These are phyloP conservation scores for Babesia ovata DNA, from an alignment of 169 alveolate species.

Conservation along the genomic window DNA sequence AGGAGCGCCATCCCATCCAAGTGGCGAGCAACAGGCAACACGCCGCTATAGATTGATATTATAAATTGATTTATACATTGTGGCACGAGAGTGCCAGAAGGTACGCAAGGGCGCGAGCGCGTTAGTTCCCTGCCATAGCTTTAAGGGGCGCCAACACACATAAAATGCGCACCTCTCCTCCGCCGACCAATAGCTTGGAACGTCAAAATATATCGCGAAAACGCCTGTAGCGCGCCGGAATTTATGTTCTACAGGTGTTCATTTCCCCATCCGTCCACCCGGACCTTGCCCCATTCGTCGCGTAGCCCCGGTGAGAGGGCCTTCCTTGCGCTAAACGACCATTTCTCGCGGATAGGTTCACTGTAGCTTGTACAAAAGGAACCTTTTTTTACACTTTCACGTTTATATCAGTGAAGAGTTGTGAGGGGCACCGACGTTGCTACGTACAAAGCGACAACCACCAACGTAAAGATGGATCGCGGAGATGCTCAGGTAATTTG, in stretches of 20 bases:
- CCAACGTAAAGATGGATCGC: constrained; percentile 50
- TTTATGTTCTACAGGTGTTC: background rate
- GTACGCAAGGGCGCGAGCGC: no score
- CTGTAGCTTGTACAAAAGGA: no score
- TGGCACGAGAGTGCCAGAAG: no score
- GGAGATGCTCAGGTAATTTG: constrained; percentile 57
- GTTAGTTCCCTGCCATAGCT: no score
- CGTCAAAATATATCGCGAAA: no score
- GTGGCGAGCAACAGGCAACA: no score
- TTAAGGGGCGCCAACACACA: background rate
- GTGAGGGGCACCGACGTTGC: no score
- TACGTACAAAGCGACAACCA: no score
- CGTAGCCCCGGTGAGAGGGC: background rate
- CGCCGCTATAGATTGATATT: no score
- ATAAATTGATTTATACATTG: no score
- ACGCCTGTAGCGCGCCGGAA: background rate
- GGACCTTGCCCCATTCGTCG: constrained; percentile 26
- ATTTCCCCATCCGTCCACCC: constrained; percentile 17
- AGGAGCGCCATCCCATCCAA: no score
- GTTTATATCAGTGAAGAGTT: background rate
- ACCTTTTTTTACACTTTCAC: background rate
- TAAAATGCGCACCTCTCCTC: background rate
- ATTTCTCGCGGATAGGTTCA: no score
- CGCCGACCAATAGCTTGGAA: background rate
- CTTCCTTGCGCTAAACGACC: background rate